A percentile compares a stretch with the other conserved stretches of the same genome.
Conservation (phyloP, 805 yeast genomes). For the Kuraishia cidri region DNA sequence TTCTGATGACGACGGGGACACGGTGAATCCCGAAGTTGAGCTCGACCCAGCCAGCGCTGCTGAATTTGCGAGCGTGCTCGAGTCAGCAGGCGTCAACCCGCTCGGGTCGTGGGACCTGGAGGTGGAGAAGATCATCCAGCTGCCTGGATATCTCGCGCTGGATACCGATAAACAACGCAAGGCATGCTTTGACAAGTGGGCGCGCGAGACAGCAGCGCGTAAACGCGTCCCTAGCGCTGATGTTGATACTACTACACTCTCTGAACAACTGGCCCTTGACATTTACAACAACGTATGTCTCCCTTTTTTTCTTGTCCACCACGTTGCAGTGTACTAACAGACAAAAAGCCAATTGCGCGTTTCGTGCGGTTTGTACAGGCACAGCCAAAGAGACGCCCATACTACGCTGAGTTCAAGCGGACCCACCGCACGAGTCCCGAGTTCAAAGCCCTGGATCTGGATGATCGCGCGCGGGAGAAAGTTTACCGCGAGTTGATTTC, state of each 20-base stretch:
- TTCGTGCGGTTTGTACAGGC: constrained; percentile 5
- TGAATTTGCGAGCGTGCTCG: constrained; percentile 8
- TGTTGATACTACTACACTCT: too few species aligned
- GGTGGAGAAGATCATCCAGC: constrained; percentile 8
- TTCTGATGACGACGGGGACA: constrained; percentile 1
- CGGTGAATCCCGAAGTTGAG: neutral
- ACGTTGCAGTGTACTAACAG: too few species aligned
- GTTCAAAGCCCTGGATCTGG: constrained; percentile 5
- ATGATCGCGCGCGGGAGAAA: constrained; percentile 9
- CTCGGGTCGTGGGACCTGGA: constrained; percentile 15
- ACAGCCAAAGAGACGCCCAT: constrained; percentile 7
- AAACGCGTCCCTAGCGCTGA: neutral
- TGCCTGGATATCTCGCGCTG: constrained; percentile 13
- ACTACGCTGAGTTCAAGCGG: constrained; percentile 18
- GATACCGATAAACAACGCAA: constrained; percentile 7
- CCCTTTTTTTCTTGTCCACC: too few species aligned
- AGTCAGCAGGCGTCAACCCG: constrained; percentile 8
- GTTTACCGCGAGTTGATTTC: constrained; percentile 9
- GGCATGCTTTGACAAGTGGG: constrained; percentile 2
- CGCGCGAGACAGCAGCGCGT: neutral
- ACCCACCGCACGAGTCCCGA: constrained; percentile 7
- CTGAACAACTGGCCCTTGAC: too few species aligned
- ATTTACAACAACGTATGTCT: too few species aligned
- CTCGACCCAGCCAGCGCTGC: neutral
- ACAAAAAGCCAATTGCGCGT: constrained; percentile 1